These are phyloP conservation scores for Tagetes patula DNA, from an alignment of 129 eudicot species.

Conservation along the genomic window DNA sequence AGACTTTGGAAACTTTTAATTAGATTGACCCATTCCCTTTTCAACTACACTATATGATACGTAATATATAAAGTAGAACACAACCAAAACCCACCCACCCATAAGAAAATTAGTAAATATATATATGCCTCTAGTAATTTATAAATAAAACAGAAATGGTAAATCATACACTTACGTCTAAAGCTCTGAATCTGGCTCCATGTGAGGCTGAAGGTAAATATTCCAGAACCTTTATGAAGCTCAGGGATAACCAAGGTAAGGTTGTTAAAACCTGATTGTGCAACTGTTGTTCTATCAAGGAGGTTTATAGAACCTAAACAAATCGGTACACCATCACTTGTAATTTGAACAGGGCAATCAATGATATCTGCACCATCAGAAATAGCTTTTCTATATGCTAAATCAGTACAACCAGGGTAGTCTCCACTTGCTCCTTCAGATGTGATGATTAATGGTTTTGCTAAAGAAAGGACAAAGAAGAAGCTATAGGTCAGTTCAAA, in stretches of 20 bases:
- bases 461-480: constrained; percentile 41
- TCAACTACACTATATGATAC: background rate
- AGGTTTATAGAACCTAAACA: constrained; percentile 89
- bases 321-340: constrained; percentile 76
- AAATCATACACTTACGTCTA: constrained; percentile 55
- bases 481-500: constrained; percentile 17
- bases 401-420: constrained; percentile 90
- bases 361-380: constrained; percentile 87
- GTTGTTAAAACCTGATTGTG: constrained; percentile 38
- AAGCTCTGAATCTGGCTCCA: constrained; percentile 69
- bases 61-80: background rate
- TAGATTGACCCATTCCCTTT: background rate
- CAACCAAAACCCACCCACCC: background rate
- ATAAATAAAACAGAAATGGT: background rate
- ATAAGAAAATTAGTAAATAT: background rate
- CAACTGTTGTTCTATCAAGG: constrained; percentile 59
- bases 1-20: background rate
- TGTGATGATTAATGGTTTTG: constrained; percentile 59
- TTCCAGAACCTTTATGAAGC: constrained; percentile 47
- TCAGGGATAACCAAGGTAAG: constrained; percentile 40
- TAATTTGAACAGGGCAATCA: constrained; percentile 90
- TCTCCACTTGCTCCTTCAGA: constrained; percentile 92
- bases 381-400: constrained; percentile 67
- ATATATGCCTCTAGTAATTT: background rate
- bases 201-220: constrained; percentile 67